These are phyloP conservation scores for Fusarium torreyae DNA, from an alignment of 2,329 filamentous ascomycete species.

Conservation along the genomic window DNA sequence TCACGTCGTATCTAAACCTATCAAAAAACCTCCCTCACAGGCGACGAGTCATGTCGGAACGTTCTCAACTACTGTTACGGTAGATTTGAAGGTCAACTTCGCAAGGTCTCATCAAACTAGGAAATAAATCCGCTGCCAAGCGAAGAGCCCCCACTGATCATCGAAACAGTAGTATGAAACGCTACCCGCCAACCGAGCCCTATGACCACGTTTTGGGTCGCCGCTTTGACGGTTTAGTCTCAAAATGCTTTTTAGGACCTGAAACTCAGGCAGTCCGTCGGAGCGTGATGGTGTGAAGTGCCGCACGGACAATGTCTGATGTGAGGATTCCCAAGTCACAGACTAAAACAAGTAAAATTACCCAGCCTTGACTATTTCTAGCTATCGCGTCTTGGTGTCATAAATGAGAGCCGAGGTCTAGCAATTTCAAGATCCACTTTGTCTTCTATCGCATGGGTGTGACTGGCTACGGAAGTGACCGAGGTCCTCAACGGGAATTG, in stretches of 20 bases:
- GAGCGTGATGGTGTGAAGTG: slow-evolving; percentile 7
- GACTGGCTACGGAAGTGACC: neutral
- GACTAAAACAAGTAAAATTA: slow-evolving; percentile 1
- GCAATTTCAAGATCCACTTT: slow-evolving; percentile 7
- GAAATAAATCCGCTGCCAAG: slow-evolving; percentile 18
- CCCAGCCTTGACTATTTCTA: neutral
- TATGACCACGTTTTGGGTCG: slow-evolving; percentile 6
- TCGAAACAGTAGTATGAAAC: slow-evolving; percentile 32
- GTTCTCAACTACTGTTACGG: neutral
- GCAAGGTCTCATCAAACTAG: slow-evolving; percentile 22
- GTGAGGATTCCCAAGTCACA: slow-evolving; percentile 21
- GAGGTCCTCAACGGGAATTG: neutral
- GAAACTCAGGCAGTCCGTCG: slow-evolving; percentile 12
- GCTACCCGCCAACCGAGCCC: neutral
- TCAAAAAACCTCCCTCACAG: neutral
- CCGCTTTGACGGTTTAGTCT: slow-evolving; percentile 24
- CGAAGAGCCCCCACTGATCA: slow-evolving; percentile 19
- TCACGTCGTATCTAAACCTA: neutral
- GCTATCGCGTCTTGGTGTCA: neutral
- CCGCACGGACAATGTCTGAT: neutral
- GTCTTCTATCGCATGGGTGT: neutral
- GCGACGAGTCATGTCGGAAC: slow-evolving; percentile 10
- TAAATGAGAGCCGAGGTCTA: slow-evolving; percentile 2
- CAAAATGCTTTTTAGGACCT: slow-evolving; percentile 18
- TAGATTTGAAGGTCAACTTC: neutral